Conservation (phyloP, 768 basidiomycete species). For the Leccinum fibrillosum region DNA sequence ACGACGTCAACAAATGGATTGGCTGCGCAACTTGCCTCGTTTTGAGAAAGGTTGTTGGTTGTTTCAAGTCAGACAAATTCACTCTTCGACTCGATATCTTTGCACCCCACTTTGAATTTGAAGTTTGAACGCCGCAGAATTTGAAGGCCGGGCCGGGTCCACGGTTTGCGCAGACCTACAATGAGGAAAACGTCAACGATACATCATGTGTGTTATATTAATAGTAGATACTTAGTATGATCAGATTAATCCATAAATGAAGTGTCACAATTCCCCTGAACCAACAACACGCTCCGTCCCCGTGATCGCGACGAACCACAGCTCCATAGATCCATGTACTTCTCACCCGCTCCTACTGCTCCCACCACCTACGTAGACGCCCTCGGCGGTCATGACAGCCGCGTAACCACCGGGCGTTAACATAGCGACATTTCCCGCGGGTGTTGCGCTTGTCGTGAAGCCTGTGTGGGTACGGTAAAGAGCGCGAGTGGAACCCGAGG, state of each 20-base stretch:
- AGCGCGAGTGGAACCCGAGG: slow-evolving; percentile 24
- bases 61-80: neutral
- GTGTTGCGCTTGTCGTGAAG: slow-evolving; percentile 24
- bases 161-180: neutral
- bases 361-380: slow-evolving; percentile 30
- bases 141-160: neutral
- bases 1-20: neutral
- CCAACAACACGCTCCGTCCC: neutral
- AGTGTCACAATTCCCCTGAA: neutral
- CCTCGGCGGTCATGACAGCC: slow-evolving; percentile 31
- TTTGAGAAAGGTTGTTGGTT: neutral
- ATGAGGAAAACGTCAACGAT: neutral
- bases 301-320: neutral
- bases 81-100: neutral
- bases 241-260: slow-evolving; percentile 26
- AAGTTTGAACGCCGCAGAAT: neutral
- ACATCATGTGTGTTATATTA: slow-evolving; percentile 14
- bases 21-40: neutral
- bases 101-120: neutral
- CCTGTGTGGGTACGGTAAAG: slow-evolving; percentile 31
- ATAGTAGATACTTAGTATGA: slow-evolving; percentile 11
- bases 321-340: neutral
- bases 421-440: slow-evolving; percentile 30
- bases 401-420: slow-evolving; percentile 30
- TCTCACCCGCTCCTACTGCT: slow-evolving; percentile 1